phyloP scores from a whole-genome alignment of 441 rosid species.

The Metrosideros polymorpha region DNA sequence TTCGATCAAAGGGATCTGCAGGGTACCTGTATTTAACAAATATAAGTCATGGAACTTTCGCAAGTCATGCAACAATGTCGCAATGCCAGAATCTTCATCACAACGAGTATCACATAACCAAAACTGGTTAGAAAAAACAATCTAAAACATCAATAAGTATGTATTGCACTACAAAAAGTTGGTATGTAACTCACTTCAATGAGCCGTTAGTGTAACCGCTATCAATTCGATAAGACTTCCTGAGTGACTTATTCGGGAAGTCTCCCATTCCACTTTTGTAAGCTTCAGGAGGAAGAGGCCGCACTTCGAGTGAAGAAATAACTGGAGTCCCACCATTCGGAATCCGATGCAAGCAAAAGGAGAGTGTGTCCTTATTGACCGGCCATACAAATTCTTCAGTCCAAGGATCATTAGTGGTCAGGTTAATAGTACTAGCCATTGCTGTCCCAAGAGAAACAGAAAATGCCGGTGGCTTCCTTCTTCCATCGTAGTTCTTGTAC shows the following conservation, averaged over 20 bases:
- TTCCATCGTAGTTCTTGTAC: conserved; percentile 67
- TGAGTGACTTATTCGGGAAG: conserved; percentile 28
- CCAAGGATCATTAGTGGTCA: conserved; percentile 67
- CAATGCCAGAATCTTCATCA: background rate
- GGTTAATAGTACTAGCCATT: conserved; percentile 42
- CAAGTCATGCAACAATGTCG: background rate
- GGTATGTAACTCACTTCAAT: conserved; percentile 26
- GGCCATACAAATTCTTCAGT: conserved; percentile 72
- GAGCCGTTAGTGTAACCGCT: conserved; percentile 59
- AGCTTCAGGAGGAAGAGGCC: conserved; percentile 73
- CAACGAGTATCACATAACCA: background rate
- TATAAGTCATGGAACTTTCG: background rate
- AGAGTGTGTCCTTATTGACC: conserved; percentile 27
- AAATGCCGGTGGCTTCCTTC: conserved; percentile 62
- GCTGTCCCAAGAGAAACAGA: conserved; percentile 64
- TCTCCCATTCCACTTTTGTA: conserved; percentile 41
- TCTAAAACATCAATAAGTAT: background rate
- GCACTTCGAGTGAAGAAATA: conserved; percentile 67
- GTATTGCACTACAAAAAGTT: background rate
- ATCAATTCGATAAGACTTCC: conserved; percentile 56
- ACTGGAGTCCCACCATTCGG: conserved; percentile 56
- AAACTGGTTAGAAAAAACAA: background rate
- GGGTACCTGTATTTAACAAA: conserved; percentile 53
- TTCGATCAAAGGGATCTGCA: conserved; percentile 70
- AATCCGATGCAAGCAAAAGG: conserved; percentile 44